Base-by-base conservation (phyloP, 2,329 filamentous ascomycete species). In the Ceratocystis eucalypticola region DNA sequence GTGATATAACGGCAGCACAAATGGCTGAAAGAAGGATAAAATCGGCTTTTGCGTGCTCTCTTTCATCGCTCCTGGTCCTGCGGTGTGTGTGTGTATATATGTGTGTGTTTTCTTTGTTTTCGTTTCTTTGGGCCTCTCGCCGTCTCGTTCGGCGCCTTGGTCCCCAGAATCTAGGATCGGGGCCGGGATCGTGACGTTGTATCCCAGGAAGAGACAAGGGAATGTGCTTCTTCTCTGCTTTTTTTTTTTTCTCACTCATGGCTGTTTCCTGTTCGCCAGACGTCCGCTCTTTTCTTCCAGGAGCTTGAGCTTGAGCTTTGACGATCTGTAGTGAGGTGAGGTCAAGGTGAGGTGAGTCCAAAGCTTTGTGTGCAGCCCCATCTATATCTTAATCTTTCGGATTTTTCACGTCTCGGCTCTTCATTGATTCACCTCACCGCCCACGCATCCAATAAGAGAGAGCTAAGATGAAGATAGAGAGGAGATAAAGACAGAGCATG, bases 251-350 rank as follows among this genome's bases (percentile, higher is more conserved):
- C 25, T 55, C n/a, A 1, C n/a, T 50, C n/a, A 7, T 22, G n/a
- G n/a, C 17, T 22, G 5, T 4, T 25, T 22, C 1, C 46, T 22
- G 3, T 25, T 50, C 15, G 20, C 17, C 46, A 50, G 17, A 37
- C 33, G 10, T 50, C 20, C 10, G 17, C 59, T 48, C 15, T 63
- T n/a, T 46, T 8, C 28, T 59, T 59, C 41, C 50, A 44, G 33
- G 44, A 65, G 63, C 63, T 59, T 41, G 48, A 65, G 57, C 33
- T 33, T 37, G 63, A 57, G 48, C 48, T 41, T 20, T 20, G 46
- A 50, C 46, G 46, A 10, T 20, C 37, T 41, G 37, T 12, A 41
- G 37, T 41, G 37, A 41, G 37, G 37, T 41, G 37, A 41, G 10
- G 37, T 41, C 37, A 41, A 41, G 10, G 37, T 41, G 37, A 41